These are phyloP conservation scores for Chenopodium berlandieri DNA, from an alignment of 148 eudicot genomes.

Conservation along the genomic window DNA sequence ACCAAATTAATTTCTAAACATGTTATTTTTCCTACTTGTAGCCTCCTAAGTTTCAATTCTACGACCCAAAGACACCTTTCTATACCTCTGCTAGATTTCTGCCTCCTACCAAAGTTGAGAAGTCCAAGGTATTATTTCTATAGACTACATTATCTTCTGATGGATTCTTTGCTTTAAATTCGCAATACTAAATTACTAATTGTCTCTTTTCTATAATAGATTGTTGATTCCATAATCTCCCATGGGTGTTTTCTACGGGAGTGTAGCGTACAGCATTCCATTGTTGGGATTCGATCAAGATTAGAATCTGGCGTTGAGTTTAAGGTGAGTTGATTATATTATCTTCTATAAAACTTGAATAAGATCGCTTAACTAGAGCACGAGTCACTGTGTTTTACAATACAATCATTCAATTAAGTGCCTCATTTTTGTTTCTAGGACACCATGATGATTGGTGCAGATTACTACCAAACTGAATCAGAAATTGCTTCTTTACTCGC, in stretches of 20 bases:
- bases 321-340: slow-evolving; percentile 36
- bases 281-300: slow-evolving; percentile 85
- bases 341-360: neutral
- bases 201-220: slow-evolving; percentile 36
- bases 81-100: slow-evolving; percentile 87
- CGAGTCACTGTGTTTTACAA: neutral
- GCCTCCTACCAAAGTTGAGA: slow-evolving; percentile 90
- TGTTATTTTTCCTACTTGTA: slow-evolving; percentile 28
- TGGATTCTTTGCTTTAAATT: neutral
- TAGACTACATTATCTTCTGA: neutral
- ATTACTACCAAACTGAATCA: slow-evolving; percentile 85
- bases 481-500: slow-evolving; percentile 78
- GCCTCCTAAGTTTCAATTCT: slow-evolving; percentile 79
- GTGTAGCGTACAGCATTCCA: slow-evolving; percentile 65
- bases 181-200: neutral
- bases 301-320: slow-evolving; percentile 74
- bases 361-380: neutral
- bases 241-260: slow-evolving; percentile 86
- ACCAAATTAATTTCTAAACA: neutral
- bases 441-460: slow-evolving; percentile 96
- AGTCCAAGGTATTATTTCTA: slow-evolving; percentile 52
- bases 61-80: slow-evolving; percentile 88
- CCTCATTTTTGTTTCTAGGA: slow-evolving; percentile 41
- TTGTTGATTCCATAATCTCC: slow-evolving; percentile 81
- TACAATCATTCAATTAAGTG: neutral